phyloP scores from a whole-genome alignment of 441 rosid species.

The Adansonia madagascariensis region DNA sequence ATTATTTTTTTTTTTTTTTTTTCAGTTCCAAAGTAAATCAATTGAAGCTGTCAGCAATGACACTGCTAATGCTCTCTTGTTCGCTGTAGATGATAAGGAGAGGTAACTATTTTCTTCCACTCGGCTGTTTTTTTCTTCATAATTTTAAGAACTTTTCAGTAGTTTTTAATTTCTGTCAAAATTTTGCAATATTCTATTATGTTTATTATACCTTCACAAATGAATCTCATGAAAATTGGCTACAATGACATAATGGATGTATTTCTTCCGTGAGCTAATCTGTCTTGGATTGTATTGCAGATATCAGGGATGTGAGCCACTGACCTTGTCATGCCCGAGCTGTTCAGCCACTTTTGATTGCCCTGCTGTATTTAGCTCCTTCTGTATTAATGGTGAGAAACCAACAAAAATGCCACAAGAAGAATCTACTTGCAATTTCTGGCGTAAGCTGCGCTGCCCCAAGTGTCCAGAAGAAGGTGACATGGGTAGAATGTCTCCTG shows the following conservation, averaged over 20 bases:
- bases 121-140: not conserved
- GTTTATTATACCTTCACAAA: not conserved
- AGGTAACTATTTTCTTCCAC: constrained; percentile 53
- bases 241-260: not conserved
- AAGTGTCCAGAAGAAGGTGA: constrained; percentile 74
- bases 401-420: constrained; percentile 47
- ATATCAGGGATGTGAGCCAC: constrained; percentile 73
- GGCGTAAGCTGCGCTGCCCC: constrained; percentile 73
- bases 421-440: constrained; percentile 55
- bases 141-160: not conserved
- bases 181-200: not conserved
- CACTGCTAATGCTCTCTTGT: constrained; percentile 59
- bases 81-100: constrained; percentile 71
- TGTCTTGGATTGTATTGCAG: constrained; percentile 46
- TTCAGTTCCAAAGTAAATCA: constrained; percentile 75
- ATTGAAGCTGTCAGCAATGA: constrained; percentile 51
- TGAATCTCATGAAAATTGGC: not conserved
- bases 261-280: constrained; percentile 7
- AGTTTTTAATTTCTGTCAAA: not conserved
- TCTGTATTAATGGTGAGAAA: constrained; percentile 44
- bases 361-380: constrained; percentile 64
- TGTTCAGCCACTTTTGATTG: constrained; percentile 79
- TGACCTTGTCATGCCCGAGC: constrained; percentile 81
- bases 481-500: constrained; percentile 65
- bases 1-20: constrained; percentile 10